Conservation (phyloP, 2,329 filamentous ascomycete species). For the Daldinia sp. region DNA sequence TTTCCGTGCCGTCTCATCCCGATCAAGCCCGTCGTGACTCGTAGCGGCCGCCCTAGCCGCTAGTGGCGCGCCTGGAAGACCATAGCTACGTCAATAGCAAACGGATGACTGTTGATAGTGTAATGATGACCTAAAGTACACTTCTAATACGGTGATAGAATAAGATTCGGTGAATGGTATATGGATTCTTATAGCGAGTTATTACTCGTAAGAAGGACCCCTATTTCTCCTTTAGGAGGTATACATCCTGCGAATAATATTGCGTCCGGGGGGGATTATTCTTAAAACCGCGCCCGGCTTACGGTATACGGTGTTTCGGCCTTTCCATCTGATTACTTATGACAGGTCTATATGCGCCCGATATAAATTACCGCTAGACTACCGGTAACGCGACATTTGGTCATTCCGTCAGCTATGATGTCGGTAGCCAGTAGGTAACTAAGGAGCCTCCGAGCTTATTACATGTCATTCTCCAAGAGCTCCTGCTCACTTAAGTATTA, state of each 20-base stretch:
- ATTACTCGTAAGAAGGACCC: not conserved
- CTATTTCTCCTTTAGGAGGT: not conserved
- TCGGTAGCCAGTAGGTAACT: conserved; percentile 9
- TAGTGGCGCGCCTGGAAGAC: not conserved
- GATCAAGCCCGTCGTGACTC: not conserved
- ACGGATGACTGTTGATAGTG: not conserved
- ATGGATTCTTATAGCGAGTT: not conserved
- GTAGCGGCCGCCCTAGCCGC: not conserved
- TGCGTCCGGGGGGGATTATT: not conserved
- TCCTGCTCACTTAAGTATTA: not conserved
- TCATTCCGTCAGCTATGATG: not conserved
- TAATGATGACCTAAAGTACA: not conserved
- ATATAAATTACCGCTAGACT: not conserved
- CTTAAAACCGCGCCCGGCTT: not conserved
- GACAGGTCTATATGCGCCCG: conserved; percentile 12
- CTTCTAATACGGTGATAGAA: not conserved
- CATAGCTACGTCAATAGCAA: not conserved
- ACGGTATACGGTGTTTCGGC: not conserved
- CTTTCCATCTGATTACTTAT: conserved; percentile 14
- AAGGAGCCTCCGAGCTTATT: not conserved
- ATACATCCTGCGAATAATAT: too few relatives aligned
- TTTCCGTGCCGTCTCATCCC: not conserved
- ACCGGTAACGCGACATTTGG: conserved; percentile 23
- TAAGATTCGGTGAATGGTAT: not conserved
- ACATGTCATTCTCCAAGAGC: not conserved